Evolutionary conservation across 345 rosid genomes (phyloP).

Genomic region (Bruguiera parviflora): DNA sequence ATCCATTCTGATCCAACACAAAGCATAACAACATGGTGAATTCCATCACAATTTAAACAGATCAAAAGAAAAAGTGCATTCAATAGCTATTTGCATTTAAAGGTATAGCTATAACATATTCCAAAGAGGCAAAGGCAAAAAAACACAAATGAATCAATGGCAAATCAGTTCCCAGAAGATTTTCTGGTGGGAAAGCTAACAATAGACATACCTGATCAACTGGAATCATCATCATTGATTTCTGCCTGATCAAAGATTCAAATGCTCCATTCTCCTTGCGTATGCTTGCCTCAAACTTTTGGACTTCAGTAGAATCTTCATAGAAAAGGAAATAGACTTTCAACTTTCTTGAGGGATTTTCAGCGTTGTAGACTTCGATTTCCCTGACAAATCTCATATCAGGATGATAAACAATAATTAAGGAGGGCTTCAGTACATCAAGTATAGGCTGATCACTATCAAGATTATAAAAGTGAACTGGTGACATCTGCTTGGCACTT

Average conservation of each 20-base stretch:
- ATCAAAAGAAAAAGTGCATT: neutral
- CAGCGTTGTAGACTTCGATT: slow-evolving; percentile 91
- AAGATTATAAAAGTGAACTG: slow-evolving; percentile 67
- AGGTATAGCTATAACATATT: neutral
- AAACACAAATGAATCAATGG: neutral
- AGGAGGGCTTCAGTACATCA: slow-evolving; percentile 73
- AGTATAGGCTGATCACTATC: slow-evolving; percentile 83
- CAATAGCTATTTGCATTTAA: too few species aligned
- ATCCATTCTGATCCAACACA: slow-evolving; percentile 54
- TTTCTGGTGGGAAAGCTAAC: neutral
- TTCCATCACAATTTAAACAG: neutral
- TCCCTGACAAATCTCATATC: slow-evolving; percentile 82
- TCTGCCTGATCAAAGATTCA: slow-evolving; percentile 94
- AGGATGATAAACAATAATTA: slow-evolving; percentile 85
- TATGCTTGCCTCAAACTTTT: slow-evolving; percentile 93
- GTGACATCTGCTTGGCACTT: slow-evolving; percentile 54
- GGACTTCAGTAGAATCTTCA: slow-evolving; percentile 87
- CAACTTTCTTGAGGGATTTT: slow-evolving; percentile 66
- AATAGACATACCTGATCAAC: slow-evolving; percentile 67
- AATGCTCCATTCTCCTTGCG: slow-evolving; percentile 90
- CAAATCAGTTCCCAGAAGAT: neutral
- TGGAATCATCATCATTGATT: slow-evolving; percentile 93
- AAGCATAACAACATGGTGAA: neutral
- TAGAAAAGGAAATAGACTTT: slow-evolving; percentile 92
- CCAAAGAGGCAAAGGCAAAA: neutral